phyloP scores from a whole-genome alignment of 2,329 filamentous ascomycete species.

The Mariannaea elegans region DNA sequence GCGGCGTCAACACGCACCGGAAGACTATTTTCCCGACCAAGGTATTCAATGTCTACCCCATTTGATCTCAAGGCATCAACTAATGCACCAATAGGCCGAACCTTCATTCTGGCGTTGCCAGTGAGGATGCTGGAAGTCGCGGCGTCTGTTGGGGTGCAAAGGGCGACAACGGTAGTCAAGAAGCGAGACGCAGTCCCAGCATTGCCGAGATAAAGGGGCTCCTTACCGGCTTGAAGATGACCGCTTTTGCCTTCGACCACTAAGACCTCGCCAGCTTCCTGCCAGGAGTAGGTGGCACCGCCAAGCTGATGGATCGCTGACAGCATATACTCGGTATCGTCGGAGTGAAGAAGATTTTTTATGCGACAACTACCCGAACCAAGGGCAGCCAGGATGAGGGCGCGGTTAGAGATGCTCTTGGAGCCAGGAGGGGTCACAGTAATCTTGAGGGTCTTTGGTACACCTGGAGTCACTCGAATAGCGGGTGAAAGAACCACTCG shows the following conservation, averaged over 20 bases:
- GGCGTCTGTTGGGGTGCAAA: slow-evolving; percentile 74
- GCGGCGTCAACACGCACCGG: slow-evolving; percentile 85
- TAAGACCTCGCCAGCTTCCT: slow-evolving; percentile 90
- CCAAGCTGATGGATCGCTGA: slow-evolving; percentile 86
- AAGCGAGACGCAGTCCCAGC: slow-evolving; percentile 96
- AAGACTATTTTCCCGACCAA: slow-evolving; percentile 84
- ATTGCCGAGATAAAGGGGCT: slow-evolving; percentile 91
- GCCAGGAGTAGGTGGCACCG: slow-evolving; percentile 91
- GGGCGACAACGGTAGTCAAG: slow-evolving; percentile 87
- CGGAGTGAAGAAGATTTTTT: slow-evolving; percentile 92
- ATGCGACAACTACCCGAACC: slow-evolving; percentile 87
- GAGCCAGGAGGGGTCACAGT: slow-evolving; percentile 91
- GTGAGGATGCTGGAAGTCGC: slow-evolving; percentile 79
- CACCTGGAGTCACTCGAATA: slow-evolving; percentile 76
- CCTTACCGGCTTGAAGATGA: slow-evolving; percentile 76
- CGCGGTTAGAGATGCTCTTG: slow-evolving; percentile 97
- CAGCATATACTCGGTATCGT: slow-evolving; percentile 97
- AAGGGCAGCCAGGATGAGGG: slow-evolving; percentile 91
- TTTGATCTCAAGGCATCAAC: slow-evolving; percentile 90
- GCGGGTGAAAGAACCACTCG: slow-evolving; percentile 83
- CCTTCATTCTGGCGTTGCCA: slow-evolving; percentile 95
- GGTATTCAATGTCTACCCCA: slow-evolving; percentile 85
- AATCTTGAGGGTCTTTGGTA: slow-evolving; percentile 71
- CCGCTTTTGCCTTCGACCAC: slow-evolving; percentile 93
- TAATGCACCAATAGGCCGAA: slow-evolving; percentile 89